phyloP scores from a whole-genome alignment of 73 alveolate genomes.

The Tetrahymena elliotti region DNA sequence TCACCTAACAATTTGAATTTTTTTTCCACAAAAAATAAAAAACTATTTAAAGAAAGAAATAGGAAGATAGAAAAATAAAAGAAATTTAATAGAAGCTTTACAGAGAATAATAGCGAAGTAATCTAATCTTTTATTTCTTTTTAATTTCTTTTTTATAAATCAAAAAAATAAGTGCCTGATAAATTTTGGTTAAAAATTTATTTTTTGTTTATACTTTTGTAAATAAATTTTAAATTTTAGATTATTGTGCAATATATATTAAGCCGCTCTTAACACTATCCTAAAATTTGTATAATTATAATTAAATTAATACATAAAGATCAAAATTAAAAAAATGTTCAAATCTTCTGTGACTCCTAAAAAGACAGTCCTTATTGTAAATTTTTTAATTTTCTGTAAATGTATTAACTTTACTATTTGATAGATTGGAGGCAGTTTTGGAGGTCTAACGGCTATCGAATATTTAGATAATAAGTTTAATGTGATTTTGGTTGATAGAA shows the following conservation, averaged over 20 bases:
- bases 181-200: background rate
- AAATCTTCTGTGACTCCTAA: background rate
- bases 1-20: too few relatives aligned
- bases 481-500: background rate
- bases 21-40: too few relatives aligned
- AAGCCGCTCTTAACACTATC: too few relatives aligned
- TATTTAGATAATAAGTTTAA: background rate
- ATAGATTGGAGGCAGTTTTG: background rate
- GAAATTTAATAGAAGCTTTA: background rate
- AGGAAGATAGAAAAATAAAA: background rate
- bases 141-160: background rate
- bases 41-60: too few relatives aligned
- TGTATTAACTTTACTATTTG: background rate
- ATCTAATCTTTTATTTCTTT: background rate
- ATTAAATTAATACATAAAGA: too few relatives aligned
- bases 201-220: background rate
- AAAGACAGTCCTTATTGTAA: background rate
- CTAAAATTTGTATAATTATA: too few relatives aligned
- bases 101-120: background rate
- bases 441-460: background rate
- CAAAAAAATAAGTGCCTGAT: background rate
- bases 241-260: too few relatives aligned
- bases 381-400: background rate
- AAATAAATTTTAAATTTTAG: too few relatives aligned
- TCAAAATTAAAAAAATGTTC: background rate